Evolutionary conservation across 345 rosid genomes (phyloP), one percentile per base, ranked within the genome.

Genomic region (Boechera retrofracta): DNA sequence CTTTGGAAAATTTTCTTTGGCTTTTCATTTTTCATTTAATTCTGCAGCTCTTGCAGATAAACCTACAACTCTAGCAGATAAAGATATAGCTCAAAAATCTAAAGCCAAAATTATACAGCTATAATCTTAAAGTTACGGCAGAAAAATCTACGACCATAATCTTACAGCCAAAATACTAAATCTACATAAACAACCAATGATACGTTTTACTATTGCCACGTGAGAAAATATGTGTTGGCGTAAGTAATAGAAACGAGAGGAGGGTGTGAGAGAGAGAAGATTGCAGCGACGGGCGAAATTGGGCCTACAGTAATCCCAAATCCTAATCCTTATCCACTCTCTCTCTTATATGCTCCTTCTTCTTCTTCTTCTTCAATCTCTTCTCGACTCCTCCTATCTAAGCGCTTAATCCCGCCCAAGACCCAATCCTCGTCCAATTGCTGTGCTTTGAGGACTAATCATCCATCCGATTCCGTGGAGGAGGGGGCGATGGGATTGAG

Each of bases 301-400:
- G 92, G 93, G 41, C 88, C 90, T 75, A 83, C 79, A 74, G 87
- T 57, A 82, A 92, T 87, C 89, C 76, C 87, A 59, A 78, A 88
- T 88, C 89, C 87, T 80, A 44, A 64, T 77, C 91, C 97, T 89
- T 89, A 90, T 87, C 91, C 80, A 47, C 58, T 69, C 15, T 18
- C 29, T 71, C 44, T 71, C 56, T 31, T 44, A 32, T 44, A 29
- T 12, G 42, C 69, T 57, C 52, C 32, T 31, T 21, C 24, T 1
- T 18, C 21, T 21, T 32, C 63, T 67, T 38, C 28, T 38, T 38
- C 28, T 38, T 11, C 16, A 54, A 10, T 44, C 35, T 56, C 45
- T 44, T 55, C 65, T 64, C 18, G 18, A 39, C 77, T n/a, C 33
- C 31, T 52, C 28, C 38, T 5, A 28, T 12, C 21, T 21, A 21